These are phyloP conservation scores for Puccinia brachypodii DNA, from an alignment of 1,284 basidiomycete species.

Conservation along the genomic window DNA sequence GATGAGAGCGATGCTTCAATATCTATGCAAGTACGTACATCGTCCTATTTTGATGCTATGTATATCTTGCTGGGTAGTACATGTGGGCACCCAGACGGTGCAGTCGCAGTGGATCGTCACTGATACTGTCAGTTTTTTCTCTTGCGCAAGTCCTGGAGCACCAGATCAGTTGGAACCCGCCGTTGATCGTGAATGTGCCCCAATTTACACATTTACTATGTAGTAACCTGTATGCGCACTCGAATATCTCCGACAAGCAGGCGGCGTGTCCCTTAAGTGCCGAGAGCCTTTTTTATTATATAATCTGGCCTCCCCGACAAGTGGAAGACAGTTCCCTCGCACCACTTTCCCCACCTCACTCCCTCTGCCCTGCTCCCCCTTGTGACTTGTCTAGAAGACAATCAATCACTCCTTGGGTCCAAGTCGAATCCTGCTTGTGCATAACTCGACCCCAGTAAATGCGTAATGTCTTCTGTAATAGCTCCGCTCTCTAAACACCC, in stretches of 20 bases:
- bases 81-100: background rate
- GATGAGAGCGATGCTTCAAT: too few relatives aligned
- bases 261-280: background rate
- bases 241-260: background rate
- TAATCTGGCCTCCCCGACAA: background rate
- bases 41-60: too few relatives aligned
- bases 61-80: background rate
- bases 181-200: background rate
- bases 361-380: background rate
- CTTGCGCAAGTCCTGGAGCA: background rate
- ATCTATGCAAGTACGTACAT: too few relatives aligned
- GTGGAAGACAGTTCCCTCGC: background rate
- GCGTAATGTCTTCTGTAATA: background rate
- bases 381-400: background rate
- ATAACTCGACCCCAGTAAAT: background rate
- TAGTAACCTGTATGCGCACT: too few relatives aligned
- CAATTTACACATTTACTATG: background rate
- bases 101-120: background rate
- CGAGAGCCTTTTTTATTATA: background rate
- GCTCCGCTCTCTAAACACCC: slow-evolving; percentile 4
- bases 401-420: background rate
- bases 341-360: background rate
- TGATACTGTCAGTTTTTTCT: background rate
- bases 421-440: background rate
- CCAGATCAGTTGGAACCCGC: background rate